These are phyloP conservation scores for Phytophthora agathidicida DNA, from an alignment of 352 stramenopile genomes.

Conservation along the genomic window DNA sequence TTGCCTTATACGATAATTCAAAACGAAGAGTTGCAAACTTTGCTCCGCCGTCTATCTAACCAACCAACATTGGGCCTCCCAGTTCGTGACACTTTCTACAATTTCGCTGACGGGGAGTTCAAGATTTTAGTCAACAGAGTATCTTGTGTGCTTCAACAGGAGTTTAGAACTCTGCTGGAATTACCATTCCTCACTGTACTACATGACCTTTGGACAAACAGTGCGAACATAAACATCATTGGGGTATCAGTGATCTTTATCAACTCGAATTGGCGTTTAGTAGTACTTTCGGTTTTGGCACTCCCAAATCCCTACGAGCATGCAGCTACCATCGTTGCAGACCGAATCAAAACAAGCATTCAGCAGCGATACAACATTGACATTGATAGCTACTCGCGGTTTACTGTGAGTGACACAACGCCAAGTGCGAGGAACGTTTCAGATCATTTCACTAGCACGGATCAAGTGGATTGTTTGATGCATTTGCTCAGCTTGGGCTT, in stretches of 20 bases:
- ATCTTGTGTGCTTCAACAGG: not conserved
- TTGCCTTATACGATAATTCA: not conserved
- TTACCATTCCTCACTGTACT: not conserved
- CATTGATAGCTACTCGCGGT: not conserved
- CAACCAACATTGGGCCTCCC: not conserved
- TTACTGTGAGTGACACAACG: constrained; percentile 6
- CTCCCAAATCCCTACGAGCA: not conserved
- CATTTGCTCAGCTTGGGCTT: not conserved
- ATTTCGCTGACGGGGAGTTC: not conserved
- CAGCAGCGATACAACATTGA: not conserved
- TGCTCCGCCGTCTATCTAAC: not conserved
- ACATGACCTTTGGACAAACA: constrained; percentile 3
- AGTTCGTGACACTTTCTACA: not conserved
- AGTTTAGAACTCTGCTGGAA: not conserved
- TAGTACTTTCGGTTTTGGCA: not conserved
- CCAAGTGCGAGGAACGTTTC: not conserved
- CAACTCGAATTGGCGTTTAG: not conserved
- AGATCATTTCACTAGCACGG: not conserved
- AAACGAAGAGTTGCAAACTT: not conserved
- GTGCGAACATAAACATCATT: not conserved
- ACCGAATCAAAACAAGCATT: not conserved
- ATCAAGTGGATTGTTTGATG: constrained; percentile 14
- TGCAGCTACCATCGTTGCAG: not conserved
- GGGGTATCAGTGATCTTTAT: not conserved
- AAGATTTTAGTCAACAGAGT: not conserved